A percentile compares a stretch with the other conserved stretches of the same genome.
These are phyloP conservation scores for Alloteropsis semialata DNA, from an alignment of 176 grass and related monocot species.

Conservation along the genomic window DNA sequence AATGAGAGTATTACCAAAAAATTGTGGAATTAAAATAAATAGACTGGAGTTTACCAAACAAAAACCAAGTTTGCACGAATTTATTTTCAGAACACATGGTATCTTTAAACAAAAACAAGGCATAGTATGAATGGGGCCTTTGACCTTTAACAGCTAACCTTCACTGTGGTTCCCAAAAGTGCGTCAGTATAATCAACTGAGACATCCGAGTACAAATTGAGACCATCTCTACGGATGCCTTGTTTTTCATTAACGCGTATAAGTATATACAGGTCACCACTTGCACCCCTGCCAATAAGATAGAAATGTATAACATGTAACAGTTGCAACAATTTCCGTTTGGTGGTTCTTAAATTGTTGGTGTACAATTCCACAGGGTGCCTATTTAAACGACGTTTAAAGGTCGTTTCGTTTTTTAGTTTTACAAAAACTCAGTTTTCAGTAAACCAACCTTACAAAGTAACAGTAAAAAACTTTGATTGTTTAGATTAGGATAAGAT, in stretches of 20 bases:
- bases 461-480: neutral
- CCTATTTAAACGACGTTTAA: neutral
- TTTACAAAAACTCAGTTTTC: neutral
- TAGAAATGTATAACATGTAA: conserved; percentile 25
- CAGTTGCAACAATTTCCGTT: neutral
- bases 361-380: neutral
- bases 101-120: neutral
- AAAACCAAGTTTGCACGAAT: neutral
- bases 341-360: neutral
- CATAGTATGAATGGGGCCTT: neutral
- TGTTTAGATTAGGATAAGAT: neutral
- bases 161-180: conserved; percentile 81
- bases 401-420: neutral
- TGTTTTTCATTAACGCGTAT: conserved; percentile 65
- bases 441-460: neutral
- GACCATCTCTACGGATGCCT: conserved; percentile 75
- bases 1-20: neutral
- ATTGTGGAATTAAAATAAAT: neutral
- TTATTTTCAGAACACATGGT: neutral
- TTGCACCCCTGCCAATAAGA: conserved; percentile 51
- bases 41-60: neutral
- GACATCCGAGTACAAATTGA: conserved; percentile 64
- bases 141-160: conserved; percentile 43
- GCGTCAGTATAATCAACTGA: conserved; percentile 81
- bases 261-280: conserved; percentile 77